Conservation (phyloP, 371 early-diverging fungal species). For the Dinochytrium kinnereticum region DNA sequence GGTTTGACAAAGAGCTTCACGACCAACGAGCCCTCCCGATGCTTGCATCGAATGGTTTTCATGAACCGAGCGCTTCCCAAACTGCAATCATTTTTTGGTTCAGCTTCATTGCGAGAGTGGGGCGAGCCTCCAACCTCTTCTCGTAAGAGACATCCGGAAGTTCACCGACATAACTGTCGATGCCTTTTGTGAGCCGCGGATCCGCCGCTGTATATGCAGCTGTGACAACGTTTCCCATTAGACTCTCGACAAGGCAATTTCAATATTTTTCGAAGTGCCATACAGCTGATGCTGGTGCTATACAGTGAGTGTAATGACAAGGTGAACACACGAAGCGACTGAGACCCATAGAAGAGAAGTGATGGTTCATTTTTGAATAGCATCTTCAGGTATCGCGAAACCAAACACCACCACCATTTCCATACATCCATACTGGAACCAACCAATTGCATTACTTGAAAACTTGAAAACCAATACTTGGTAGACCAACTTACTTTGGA, state of each 20-base stretch:
- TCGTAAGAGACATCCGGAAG: constrained; percentile 52
- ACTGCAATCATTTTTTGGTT: constrained; percentile 49
- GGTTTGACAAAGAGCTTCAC: constrained; percentile 94
- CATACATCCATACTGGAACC: too few species aligned
- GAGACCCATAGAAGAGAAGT: too few species aligned
- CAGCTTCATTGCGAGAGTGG: not conserved
- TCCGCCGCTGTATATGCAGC: constrained; percentile 32
- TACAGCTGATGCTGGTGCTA: too few species aligned
- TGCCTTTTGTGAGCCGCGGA: constrained; percentile 18
- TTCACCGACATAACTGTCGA: constrained; percentile 53
- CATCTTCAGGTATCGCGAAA: too few species aligned
- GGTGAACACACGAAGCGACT: too few species aligned
- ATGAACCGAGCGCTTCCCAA: constrained; percentile 90
- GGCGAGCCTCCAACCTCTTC: constrained; percentile 54
- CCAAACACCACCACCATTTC: too few species aligned
- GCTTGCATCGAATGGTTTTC: constrained; percentile 84
- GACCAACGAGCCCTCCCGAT: constrained; percentile 77
- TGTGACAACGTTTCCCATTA: constrained; percentile 43
- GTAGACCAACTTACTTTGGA: too few species aligned
- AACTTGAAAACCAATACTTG: too few species aligned
- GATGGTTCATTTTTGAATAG: too few species aligned
- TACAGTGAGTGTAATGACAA: too few species aligned
- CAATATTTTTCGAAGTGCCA: too few species aligned
- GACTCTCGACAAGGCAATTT: not conserved
- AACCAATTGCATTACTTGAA: too few species aligned